Evolutionary conservation across 148 eudicot species (phyloP).

Genomic region (Heliamphora exappendiculata): DNA sequence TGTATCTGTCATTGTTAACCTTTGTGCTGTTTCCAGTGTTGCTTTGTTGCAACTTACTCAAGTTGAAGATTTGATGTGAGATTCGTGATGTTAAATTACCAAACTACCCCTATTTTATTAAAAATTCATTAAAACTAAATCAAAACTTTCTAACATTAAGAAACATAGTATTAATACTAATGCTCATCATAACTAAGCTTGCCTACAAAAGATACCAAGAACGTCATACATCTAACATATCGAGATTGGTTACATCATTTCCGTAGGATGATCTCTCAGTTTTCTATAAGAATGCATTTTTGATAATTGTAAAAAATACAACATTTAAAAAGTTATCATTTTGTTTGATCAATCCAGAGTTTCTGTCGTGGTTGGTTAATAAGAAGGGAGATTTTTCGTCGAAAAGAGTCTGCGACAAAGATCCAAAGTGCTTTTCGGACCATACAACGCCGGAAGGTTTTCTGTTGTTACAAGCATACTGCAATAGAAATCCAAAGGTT

Average conservation of each 20-base stretch:
- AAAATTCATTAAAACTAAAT: no score
- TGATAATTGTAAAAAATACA: neutral
- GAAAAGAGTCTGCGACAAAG: constrained; percentile 44
- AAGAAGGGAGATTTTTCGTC: constrained; percentile 35
- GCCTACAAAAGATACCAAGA: no score
- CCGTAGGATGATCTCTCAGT: neutral
- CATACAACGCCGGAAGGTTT: constrained; percentile 25
- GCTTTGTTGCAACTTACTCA: neutral
- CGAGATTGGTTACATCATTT: no score
- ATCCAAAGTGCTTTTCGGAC: constrained; percentile 52
- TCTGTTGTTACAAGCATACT: constrained; percentile 29
- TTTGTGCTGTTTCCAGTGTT: neutral
- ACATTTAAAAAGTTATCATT: neutral
- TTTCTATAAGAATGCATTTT: neutral
- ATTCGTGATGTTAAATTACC: neutral
- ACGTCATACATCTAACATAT: no score
- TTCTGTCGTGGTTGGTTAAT: constrained; percentile 55
- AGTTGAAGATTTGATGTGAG: neutral
- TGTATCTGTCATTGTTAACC: neutral
- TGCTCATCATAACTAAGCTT: no score
- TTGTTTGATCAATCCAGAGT: constrained; percentile 36
- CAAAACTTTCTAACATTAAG: no score
- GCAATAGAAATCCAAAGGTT: constrained; percentile 63
- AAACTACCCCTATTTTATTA: no score
- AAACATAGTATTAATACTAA: no score